phyloP scores from a whole-genome alignment of 176 grass and related monocot genomes.

The Bothriochloa decipiens region DNA sequence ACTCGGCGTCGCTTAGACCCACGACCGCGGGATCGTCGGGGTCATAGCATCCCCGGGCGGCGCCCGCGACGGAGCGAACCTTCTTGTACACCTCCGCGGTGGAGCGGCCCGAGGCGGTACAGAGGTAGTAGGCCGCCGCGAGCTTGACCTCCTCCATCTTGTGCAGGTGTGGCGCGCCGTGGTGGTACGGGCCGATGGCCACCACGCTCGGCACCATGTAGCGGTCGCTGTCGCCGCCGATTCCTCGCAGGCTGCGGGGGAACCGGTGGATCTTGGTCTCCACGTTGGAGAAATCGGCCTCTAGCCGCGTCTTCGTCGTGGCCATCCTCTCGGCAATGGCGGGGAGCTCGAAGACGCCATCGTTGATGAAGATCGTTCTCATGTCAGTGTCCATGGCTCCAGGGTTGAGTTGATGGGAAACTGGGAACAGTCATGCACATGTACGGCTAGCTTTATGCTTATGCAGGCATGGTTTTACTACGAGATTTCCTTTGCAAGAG shows the following conservation, averaged over 20 bases:
- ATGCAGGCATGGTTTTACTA: too few species aligned
- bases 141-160: slow-evolving; percentile 27
- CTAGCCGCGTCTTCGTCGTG: not conserved
- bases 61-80: not conserved
- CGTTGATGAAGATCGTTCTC: not conserved
- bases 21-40: not conserved
- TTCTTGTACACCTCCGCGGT: not conserved
- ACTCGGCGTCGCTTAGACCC: not conserved
- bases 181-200: slow-evolving; percentile 37
- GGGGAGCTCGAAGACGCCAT: not conserved
- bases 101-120: not conserved
- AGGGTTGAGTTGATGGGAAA: too few species aligned
- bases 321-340: not conserved
- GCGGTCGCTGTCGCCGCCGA: not conserved
- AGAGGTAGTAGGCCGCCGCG: not conserved
- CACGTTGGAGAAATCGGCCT: not conserved
- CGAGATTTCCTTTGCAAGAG: not conserved
- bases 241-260: not conserved
- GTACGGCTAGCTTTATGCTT: too few species aligned
- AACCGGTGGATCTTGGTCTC: not conserved
- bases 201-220: slow-evolving; percentile 3
- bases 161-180: not conserved
- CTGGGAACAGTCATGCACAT: too few species aligned
- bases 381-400: not conserved
- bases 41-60: not conserved